A percentile compares a stretch with the other conserved stretches of the same genome.
phyloP scores from a whole-genome alignment of 352 stramenopile species.

The Globisporangium spiculum region DNA sequence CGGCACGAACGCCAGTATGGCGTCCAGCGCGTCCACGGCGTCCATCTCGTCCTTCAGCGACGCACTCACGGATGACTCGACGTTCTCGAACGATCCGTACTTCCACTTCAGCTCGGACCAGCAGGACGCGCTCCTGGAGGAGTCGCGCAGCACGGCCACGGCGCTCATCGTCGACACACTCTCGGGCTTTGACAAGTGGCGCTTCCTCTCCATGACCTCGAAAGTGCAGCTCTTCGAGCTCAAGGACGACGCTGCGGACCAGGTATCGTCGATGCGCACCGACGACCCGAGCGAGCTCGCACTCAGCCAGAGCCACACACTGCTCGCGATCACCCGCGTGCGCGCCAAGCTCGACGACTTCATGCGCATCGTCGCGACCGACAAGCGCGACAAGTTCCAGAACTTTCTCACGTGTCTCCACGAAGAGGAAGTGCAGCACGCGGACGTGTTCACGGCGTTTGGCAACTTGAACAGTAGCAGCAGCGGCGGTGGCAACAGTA shows the following conservation, averaged over 20 bases:
- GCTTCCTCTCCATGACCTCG: conserved; percentile 39
- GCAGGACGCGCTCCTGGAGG: conserved; percentile 40
- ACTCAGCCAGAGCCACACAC: conserved; percentile 37
- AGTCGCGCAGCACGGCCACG: conserved; percentile 51
- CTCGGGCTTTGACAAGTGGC: conserved; percentile 63
- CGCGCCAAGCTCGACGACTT: conserved; percentile 63
- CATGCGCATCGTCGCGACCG: conserved; percentile 50
- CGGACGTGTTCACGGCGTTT: conserved; percentile 65
- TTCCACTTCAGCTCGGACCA: conserved; percentile 54
- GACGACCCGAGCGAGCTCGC: conserved; percentile 22
- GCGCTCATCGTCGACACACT: conserved; percentile 58
- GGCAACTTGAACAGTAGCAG: conserved; percentile 19
- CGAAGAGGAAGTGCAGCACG: conserved; percentile 52
- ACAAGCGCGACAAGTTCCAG: conserved; percentile 47
- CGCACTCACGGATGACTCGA: conserved; percentile 3
- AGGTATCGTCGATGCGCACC: conserved; percentile 43
- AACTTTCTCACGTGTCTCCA: conserved; percentile 55
- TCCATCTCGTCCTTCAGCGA: conserved; percentile 15
- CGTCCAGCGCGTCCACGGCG: conserved; percentile 10
- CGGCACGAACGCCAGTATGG: conserved; percentile 15
- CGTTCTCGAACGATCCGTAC: conserved; percentile 38
- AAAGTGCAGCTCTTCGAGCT: conserved; percentile 58
- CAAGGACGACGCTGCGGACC: conserved; percentile 35
- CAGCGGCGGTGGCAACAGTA: conserved; percentile 6
- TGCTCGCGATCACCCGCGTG: conserved; percentile 56